Evolutionary conservation across 805 yeast species (phyloP), one percentile per base, ranked within the genome.

Genomic region (Wickerhamiella kurtzmanii): DNA sequence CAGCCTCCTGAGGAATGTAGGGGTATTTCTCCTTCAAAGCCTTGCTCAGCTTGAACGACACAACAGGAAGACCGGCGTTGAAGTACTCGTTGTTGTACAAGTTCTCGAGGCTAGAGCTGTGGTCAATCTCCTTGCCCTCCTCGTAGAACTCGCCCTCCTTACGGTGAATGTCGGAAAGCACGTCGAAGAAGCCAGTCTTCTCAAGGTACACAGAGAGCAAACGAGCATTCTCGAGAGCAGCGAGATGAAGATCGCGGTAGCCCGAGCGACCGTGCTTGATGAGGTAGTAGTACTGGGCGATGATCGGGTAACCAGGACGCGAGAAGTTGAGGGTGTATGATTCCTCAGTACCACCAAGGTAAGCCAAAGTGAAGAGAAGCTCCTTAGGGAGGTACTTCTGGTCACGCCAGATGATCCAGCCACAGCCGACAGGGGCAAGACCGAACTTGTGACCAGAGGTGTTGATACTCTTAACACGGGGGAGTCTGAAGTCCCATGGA

Each of bases 401-500:
- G 60, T 78, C 77, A 61, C 79, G 77, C 86, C 94, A 88, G 46
- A 87, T 65, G 51, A 87, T 77, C 95, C 95, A 87, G 46, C 96
- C 96, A 45, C 84, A 72, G 39, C 96, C 96, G 9, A 89, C 94
- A 21, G 94, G 77, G 25, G 88, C 82, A 44, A 87, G 69, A 35
- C 96, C 96, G 65, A 83, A 87, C 66, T 87, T 87, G 68, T 87
- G 96, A 49, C 96, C 95, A 1, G 94, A 82, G 9, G 94, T 76
- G 68, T 86, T 88, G 66, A 87, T 86, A 25, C 88, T 79, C 52
- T 74, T 77, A 42, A 87, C 96, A 50, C 95, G 73, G 21, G 76
- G 75, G 43, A 82, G 61, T 51, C 78, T 67, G 67, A 87, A 88
- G 63, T 86, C 95, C 96, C 96, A 87, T 55, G 71, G 74, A 51